A percentile compares a stretch with the other conserved stretches of the same genome.
Conservation (phyloP, 1,284 basidiomycete species). For the Leccinum variabile region DNA sequence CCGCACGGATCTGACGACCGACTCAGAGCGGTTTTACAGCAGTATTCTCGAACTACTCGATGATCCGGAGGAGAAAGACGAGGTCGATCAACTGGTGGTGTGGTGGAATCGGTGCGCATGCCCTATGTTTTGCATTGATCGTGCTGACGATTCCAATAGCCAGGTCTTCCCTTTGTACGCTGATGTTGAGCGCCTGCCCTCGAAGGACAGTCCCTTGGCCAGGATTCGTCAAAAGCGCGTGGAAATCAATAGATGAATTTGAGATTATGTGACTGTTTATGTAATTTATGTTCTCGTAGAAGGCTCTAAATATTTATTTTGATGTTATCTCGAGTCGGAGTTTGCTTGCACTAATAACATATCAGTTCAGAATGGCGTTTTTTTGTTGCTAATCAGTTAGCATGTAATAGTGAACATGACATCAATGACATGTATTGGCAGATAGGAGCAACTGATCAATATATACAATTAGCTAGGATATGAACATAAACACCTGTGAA, state of each 20-base stretch:
- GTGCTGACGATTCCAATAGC: neutral
- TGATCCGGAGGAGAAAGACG: neutral
- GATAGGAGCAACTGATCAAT: neutral
- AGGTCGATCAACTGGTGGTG: neutral
- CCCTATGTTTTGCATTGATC: too few species aligned
- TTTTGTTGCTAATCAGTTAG: neutral
- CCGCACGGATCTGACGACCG: neutral
- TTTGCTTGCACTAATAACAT: too few species aligned
- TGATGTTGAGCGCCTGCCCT: neutral
- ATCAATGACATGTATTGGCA: neutral
- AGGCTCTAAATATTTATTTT: too few species aligned
- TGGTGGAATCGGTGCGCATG: slow-evolving; percentile 8
- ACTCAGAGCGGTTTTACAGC: slow-evolving; percentile 4
- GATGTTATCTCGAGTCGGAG: too few species aligned
- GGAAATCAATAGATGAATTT: neutral
- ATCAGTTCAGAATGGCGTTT: neutral
- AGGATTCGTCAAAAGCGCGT: neutral
- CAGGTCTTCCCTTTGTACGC: neutral
- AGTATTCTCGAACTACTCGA: neutral
- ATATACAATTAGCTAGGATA: neutral
- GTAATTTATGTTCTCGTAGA: neutral
- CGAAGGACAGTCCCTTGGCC: neutral
- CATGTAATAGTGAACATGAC: neutral
- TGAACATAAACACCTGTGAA: neutral
- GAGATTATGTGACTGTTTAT: neutral